Evolutionary conservation across 768 basidiomycete species (phyloP).

Genomic region (Termitomyces titanicus): DNA sequence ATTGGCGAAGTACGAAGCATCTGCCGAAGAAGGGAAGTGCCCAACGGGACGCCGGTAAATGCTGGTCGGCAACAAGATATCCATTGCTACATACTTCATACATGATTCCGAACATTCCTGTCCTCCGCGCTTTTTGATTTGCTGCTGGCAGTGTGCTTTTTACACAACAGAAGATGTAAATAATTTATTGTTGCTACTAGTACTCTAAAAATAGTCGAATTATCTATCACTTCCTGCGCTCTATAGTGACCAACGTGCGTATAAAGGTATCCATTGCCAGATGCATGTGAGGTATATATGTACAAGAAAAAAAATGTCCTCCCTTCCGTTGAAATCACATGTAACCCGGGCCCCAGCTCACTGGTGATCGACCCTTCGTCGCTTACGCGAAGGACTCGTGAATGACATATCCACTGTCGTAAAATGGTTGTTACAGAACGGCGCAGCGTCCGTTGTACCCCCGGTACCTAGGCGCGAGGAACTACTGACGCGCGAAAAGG

Average conservation of each 20-base stretch:
- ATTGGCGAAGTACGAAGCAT: neutral
- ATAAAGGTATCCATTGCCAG: neutral
- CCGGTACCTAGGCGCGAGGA: conserved; percentile 18
- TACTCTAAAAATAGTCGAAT: too few species aligned
- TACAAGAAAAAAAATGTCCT: neutral
- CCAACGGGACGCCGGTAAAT: neutral
- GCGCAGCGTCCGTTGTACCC: conserved; percentile 15
- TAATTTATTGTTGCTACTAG: neutral
- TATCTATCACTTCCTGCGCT: neutral
- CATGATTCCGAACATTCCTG: neutral
- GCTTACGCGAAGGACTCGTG: conserved; percentile 22
- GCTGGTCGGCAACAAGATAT: neutral
- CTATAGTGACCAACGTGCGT: neutral
- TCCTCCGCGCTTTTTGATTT: neutral
- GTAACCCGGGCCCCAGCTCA: neutral
- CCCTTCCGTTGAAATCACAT: neutral
- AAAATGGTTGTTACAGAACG: conserved; percentile 41
- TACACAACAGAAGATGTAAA: too few species aligned
- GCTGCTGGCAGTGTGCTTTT: too few species aligned
- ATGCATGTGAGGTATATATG: neutral
- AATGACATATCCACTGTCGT: conserved; percentile 41
- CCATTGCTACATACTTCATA: neutral
- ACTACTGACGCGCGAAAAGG: conserved; percentile 22
- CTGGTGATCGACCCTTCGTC: conserved; percentile 10
- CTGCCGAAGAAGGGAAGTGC: too few species aligned